Percentiles rank a stretch among this genome's conserved stretches.
Evolutionary conservation across 2,329 filamentous ascomycete genomes (phyloP).

Genomic region (Achaetomium macrosporum): DNA sequence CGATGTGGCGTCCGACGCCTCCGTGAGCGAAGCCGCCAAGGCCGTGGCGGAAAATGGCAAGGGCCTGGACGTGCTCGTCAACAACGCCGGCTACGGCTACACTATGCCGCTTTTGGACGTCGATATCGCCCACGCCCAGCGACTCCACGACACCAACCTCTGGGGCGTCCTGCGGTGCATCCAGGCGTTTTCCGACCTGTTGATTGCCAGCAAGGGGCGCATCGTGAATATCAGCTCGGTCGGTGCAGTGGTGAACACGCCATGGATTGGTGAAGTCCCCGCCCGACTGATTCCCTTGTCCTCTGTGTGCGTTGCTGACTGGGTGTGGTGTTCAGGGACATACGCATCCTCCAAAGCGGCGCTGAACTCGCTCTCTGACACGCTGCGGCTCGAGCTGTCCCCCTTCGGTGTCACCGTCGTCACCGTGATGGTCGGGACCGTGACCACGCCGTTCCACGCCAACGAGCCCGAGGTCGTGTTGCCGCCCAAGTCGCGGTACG

Average conservation of each 20-base stretch:
- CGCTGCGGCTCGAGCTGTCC: slow-evolving; percentile 18
- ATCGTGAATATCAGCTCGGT: slow-evolving; percentile 24
- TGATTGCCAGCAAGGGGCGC: slow-evolving; percentile 26
- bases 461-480: neutral
- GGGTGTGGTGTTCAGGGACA: neutral
- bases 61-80: slow-evolving; percentile 23
- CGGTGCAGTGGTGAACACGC: slow-evolving; percentile 6
- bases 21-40: slow-evolving; percentile 21
- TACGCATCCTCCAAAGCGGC: slow-evolving; percentile 20
- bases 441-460: neutral
- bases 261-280: slow-evolving; percentile 18
- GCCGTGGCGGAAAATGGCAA: slow-evolving; percentile 12
- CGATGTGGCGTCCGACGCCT: slow-evolving; percentile 26
- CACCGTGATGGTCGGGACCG: slow-evolving; percentile 19
- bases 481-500: slow-evolving; percentile 1
- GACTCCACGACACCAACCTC: slow-evolving; percentile 38
- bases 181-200: slow-evolving; percentile 32
- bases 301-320: neutral
- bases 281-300: neutral
- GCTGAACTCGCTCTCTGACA: slow-evolving; percentile 11
- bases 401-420: slow-evolving; percentile 21
- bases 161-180: slow-evolving; percentile 33
- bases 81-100: slow-evolving; percentile 33
- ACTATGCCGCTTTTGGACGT: slow-evolving; percentile 34
- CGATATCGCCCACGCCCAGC: slow-evolving; percentile 30